Percentiles rank a stretch among this genome's conserved stretches.
phyloP scores from a whole-genome alignment of 1,284 basidiomycete genomes.

The Rhodofomes roseus region DNA sequence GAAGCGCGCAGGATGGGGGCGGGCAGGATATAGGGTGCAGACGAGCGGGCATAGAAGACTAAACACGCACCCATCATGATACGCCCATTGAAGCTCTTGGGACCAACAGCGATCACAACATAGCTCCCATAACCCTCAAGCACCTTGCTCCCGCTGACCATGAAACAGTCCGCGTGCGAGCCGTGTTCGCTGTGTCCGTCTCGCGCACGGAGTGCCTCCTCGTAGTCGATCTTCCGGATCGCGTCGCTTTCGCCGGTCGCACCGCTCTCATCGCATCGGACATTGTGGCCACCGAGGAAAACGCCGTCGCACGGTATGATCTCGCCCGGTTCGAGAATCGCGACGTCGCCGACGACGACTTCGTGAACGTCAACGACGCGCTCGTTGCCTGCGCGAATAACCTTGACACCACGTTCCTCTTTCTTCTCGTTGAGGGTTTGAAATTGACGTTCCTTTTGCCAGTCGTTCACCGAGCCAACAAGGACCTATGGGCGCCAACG shows the following conservation, averaged over 20 bases:
- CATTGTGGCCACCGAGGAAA: slow-evolving; percentile 89
- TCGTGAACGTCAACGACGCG: slow-evolving; percentile 83
- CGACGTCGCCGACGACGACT: slow-evolving; percentile 92
- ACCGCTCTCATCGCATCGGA: slow-evolving; percentile 96
- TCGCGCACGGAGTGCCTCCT: slow-evolving; percentile 22
- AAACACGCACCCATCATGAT: slow-evolving; percentile 85
- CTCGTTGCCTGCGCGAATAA: slow-evolving; percentile 83
- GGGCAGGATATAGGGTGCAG: not conserved
- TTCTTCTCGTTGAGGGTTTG: slow-evolving; percentile 91
- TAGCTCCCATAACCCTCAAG: slow-evolving; percentile 94
- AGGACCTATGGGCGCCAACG: slow-evolving; percentile 48
- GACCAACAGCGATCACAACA: slow-evolving; percentile 89
- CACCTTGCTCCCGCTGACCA: slow-evolving; percentile 93
- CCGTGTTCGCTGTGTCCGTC: slow-evolving; percentile 21
- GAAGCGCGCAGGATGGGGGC: not conserved
- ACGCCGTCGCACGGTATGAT: slow-evolving; percentile 95
- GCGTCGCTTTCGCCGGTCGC: slow-evolving; percentile 91
- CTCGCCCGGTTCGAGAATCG: slow-evolving; percentile 92
- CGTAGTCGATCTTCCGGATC: slow-evolving; percentile 36
- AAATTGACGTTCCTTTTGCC: slow-evolving; percentile 98
- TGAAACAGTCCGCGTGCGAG: slow-evolving; percentile 86
- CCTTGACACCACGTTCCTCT: slow-evolving; percentile 92
- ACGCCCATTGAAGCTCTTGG: slow-evolving; percentile 91
- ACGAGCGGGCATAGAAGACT: slow-evolving; percentile 4
- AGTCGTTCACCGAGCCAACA: slow-evolving; percentile 89